Evolutionary conservation across 768 basidiomycete species (phyloP).

Genomic region (Macrolepiota fuliginosa): DNA sequence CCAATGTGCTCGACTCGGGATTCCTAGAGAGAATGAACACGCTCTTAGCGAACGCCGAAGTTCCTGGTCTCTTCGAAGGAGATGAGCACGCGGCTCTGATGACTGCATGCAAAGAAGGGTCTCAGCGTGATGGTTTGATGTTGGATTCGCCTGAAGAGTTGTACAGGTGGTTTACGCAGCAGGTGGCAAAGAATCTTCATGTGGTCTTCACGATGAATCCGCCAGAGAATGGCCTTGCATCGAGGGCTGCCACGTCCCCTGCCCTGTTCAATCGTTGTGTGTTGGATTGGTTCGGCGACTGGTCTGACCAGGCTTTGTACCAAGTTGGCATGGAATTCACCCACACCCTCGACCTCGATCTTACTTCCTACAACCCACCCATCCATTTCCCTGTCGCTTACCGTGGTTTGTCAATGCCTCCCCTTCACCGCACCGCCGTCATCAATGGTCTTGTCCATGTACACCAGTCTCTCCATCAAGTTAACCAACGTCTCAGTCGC

Average conservation of each 20-base stretch:
- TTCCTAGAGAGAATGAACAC: slow-evolving; percentile 99
- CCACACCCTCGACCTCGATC: slow-evolving; percentile 87
- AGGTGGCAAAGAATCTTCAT: slow-evolving; percentile 96
- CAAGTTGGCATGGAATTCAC: slow-evolving; percentile 99
- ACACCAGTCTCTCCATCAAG: slow-evolving; percentile 84
- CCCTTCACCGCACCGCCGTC: slow-evolving; percentile 84
- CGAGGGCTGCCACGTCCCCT: slow-evolving; percentile 94
- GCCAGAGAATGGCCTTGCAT: slow-evolving; percentile 92
- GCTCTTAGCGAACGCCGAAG: slow-evolving; percentile 97
- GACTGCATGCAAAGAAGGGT: slow-evolving; percentile 99
- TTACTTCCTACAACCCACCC: slow-evolving; percentile 78
- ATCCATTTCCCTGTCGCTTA: slow-evolving; percentile 87
- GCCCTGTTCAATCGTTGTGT: slow-evolving; percentile 99
- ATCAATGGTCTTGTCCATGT: slow-evolving; percentile 93
- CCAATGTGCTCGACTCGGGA: slow-evolving; percentile 97
- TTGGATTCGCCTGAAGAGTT: slow-evolving; percentile 97
- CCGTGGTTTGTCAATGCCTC: slow-evolving; percentile 81
- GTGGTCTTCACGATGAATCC: slow-evolving; percentile 99
- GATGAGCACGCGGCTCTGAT: slow-evolving; percentile 97
- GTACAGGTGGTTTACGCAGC: slow-evolving; percentile 98
- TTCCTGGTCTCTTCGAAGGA: slow-evolving; percentile 99
- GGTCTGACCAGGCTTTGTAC: slow-evolving; percentile 98
- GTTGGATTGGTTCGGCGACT: slow-evolving; percentile 99
- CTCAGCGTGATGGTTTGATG: slow-evolving; percentile 98
- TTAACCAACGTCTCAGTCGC: slow-evolving; percentile 86